Evolutionary conservation across 768 basidiomycete genomes (phyloP), one percentile per base, ranked within the genome.

Genomic region (Tylopilus rubrobrunneus): DNA sequence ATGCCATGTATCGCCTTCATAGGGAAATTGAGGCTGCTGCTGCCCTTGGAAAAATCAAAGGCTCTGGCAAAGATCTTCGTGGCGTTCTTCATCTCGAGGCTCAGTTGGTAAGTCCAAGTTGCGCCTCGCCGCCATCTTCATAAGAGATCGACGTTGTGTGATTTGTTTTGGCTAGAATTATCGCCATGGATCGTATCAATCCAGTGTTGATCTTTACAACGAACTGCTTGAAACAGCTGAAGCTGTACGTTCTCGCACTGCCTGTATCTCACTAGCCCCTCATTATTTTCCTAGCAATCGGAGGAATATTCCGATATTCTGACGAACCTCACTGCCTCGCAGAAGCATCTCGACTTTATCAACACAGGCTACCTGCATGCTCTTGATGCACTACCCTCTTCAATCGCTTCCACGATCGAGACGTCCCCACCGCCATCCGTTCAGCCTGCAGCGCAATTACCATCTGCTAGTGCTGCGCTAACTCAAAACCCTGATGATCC

Each of bases 221-320:
- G 81, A 89, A 49, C 78, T 97, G 3, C 76, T 95, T 3, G 87
- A 91, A 58, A 84, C 82, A 7, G 84, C 86, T 45, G 83, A 89
- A 56, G 81, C 84, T 42, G 92, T 93, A 66, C 63, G 87, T 77
- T 36, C 49, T 57, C 27, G 43, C 55, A 63, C 49, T 31, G 55
- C 57, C 53, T 31, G 14, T 43, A 31, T 40, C 19, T 28, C 23
- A 45, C 42, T 29, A 37, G 39, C 19, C 49, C 28, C 52, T 56
- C 33, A 58, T 52, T 6, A 10, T 34, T 51, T 60, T 51, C 51
- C 42, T 66, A 93, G 92, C 75, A 85, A 62, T 86, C 90, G 27
- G 89, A 95, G 62, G 93, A 96, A 73, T 83, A 92, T 64, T 81
- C 88, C 5, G 93, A 95, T 66, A 84, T 95, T 65, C 75, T 87